Base-by-base conservation (phyloP, 768 basidiomycete genomes). In the Leccinum pellstonianum region DNA sequence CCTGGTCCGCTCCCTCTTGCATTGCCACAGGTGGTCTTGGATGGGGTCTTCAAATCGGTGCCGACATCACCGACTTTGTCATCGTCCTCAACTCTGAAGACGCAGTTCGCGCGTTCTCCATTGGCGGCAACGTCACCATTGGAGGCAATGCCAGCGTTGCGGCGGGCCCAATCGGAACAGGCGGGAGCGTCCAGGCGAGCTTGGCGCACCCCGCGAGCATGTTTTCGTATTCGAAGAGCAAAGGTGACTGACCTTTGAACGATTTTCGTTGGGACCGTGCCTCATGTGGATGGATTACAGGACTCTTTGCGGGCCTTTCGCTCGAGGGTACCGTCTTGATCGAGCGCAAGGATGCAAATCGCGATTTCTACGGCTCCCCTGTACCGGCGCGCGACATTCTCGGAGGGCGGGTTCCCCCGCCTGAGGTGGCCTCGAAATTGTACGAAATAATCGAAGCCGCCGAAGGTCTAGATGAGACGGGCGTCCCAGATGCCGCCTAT, bases 381-480 rank as follows among this genome's bases (percentile, higher is more conserved):
- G 85, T 98, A 5, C 90, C 95, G 6, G 93, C 94, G 0, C 81
- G 83, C 59, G 95, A 96, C 68, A 95, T 99, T 67, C 85, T 99
- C 27, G 85, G 90, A 54, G 96, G 96, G 38, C 87, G 88, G 19
- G 95, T 98, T 1, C 97, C 96, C 5, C 92, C 96, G n/a, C 96
- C 97, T 0, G 96, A 98, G 76, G 93, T 96, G 58, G 95, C 95
- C 1, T 91, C 90, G 33, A 82, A 82, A 63, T 73, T 98, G 64
- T 98, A 98, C 75, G 96, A 98, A 72, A 88, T 98, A 68, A 96
- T 99, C 65, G 96, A 98, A 76, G 90, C 93, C 35, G 93, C 93
- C 8, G 95, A 95, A 75, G 95, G 95, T 35, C 77, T 96, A 52
- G 95, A 97, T 70, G 95, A 97, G 77, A 77, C 79, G 0, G 87